phyloP scores from a whole-genome alignment of 352 stramenopile species.

The Globisporangium radiosum region DNA sequence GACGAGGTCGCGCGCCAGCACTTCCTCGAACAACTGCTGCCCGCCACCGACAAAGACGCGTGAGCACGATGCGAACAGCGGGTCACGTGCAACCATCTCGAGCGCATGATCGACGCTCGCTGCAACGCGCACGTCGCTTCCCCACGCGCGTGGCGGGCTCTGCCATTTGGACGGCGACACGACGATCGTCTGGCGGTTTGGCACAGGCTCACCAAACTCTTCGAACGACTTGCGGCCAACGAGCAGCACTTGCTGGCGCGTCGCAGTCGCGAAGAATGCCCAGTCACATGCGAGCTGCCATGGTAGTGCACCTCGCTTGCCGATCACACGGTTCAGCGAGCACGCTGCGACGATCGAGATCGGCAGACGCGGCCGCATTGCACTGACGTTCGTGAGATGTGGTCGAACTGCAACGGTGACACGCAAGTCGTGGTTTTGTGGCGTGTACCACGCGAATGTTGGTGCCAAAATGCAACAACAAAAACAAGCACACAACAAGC shows the following conservation, averaged over 20 bases:
- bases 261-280: constrained; percentile 59
- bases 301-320: constrained; percentile 36
- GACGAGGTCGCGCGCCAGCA: constrained; percentile 28
- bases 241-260: constrained; percentile 47
- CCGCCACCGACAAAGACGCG: constrained; percentile 63
- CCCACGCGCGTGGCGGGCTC: constrained; percentile 7
- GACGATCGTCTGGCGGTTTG: constrained; percentile 54
- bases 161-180: constrained; percentile 23
- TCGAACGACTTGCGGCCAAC: constrained; percentile 55
- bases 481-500: no score
- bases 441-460: no score
- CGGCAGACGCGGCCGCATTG: constrained; percentile 13
- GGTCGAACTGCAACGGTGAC: no score
- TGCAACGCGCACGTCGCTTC: constrained; percentile 21
- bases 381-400: no score
- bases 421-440: no score
- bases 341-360: constrained; percentile 66
- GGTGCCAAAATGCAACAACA: no score
- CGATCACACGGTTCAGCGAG: constrained; percentile 65
- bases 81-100: constrained; percentile 20
- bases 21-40: constrained; percentile 52
- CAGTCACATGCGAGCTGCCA: constrained; percentile 64
- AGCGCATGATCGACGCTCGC: constrained; percentile 39
- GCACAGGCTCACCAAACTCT: constrained; percentile 37
- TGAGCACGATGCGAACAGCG: constrained; percentile 27